These are phyloP conservation scores for Diospyros lotus DNA, from an alignment of 148 eudicot genomes.

Conservation along the genomic window DNA sequence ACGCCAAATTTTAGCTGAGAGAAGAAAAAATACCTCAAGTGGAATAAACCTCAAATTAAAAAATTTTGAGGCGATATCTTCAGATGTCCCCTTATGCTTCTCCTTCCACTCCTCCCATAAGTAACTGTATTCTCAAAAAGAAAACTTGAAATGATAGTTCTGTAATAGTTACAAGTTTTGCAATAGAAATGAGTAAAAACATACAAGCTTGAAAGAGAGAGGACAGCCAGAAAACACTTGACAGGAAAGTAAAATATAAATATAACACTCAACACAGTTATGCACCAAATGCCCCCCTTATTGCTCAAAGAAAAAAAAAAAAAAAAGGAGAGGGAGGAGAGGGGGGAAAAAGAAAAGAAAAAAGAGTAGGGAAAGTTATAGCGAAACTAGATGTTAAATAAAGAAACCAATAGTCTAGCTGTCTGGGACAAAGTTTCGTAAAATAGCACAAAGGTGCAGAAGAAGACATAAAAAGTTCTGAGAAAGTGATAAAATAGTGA, in stretches of 20 bases:
- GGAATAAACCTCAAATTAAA: constrained; percentile 61
- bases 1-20: not conserved
- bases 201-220: not conserved
- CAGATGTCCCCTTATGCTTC: constrained; percentile 60
- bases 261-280: too few relatives aligned
- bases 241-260: not conserved
- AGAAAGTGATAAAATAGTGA: too few relatives aligned
- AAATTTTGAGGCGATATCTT: constrained; percentile 50
- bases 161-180: not conserved
- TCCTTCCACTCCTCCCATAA: constrained; percentile 97
- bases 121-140: constrained; percentile 53
- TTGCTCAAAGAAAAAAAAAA: not conserved
- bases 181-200: not conserved
- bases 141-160: not conserved
- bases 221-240: not conserved
- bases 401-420: too few relatives aligned
- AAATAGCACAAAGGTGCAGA: too few relatives aligned
- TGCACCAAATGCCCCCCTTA: not conserved
- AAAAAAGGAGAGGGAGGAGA: too few relatives aligned
- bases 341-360: not conserved
- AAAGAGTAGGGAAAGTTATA: not conserved
- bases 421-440: too few relatives aligned
- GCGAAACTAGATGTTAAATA: too few relatives aligned
- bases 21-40: constrained; percentile 60
- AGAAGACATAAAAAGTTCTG: too few relatives aligned